Evolutionary conservation across 148 eudicot species (phyloP).

Genomic region (Amaranthus hypochondriacus): DNA sequence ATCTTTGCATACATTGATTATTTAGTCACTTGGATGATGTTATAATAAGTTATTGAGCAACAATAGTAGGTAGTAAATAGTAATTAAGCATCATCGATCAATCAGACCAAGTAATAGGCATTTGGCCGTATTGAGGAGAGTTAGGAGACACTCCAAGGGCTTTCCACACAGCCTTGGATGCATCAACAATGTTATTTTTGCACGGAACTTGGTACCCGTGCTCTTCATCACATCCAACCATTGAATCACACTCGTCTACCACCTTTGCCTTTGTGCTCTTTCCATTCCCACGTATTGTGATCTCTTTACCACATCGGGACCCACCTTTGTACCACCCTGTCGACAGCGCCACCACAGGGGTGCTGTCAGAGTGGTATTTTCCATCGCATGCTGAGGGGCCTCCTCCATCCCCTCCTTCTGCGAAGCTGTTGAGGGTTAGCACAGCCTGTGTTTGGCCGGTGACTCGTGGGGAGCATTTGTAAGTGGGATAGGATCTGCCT

Average conservation of each 20-base stretch:
- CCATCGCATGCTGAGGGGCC: conserved; percentile 36
- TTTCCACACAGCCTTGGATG: conserved; percentile 40
- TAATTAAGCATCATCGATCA: too few relatives aligned
- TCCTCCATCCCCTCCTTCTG: conserved; percentile 35
- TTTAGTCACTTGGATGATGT: too few relatives aligned
- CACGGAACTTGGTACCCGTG: conserved; percentile 39
- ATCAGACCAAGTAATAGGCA: conserved; percentile 37
- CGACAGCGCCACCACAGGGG: conserved; percentile 44
- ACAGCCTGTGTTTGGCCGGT: conserved; percentile 22
- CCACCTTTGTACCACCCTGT: conserved; percentile 39
- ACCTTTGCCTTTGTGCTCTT: conserved; percentile 28
- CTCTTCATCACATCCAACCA: conserved; percentile 31
- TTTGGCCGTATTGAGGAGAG: conserved; percentile 17
- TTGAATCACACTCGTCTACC: conserved; percentile 46
- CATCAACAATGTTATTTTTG: conserved; percentile 34
- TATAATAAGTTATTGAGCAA: too few relatives aligned
- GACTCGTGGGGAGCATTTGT: conserved; percentile 38
- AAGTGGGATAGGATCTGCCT: conserved; percentile 28
- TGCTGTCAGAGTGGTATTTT: conserved; percentile 28
- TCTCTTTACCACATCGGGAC: conserved; percentile 29
- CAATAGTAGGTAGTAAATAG: too few relatives aligned
- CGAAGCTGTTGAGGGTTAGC: conserved; percentile 35
- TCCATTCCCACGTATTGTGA: conserved; percentile 33
- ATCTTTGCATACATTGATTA: too few relatives aligned
- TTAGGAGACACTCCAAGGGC: conserved; percentile 26